Conservation (phyloP, 2,329 filamentous ascomycete species). For the Ceratocystis lukuohia region DNA sequence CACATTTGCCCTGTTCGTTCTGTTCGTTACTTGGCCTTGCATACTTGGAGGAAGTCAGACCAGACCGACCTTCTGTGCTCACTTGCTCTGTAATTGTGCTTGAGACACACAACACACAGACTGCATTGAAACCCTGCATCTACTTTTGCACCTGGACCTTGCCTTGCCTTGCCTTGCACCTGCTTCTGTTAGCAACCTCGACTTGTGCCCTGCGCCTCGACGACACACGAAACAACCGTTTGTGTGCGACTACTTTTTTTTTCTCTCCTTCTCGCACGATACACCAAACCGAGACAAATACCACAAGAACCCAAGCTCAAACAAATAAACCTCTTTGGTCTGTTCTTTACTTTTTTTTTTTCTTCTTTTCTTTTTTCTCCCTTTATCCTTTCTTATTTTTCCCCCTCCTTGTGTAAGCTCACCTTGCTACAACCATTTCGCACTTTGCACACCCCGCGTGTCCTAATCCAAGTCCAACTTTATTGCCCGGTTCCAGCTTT, state of each 20-base stretch:
- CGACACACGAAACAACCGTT: slow-evolving; percentile 7
- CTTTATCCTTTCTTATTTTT: slow-evolving; percentile 6
- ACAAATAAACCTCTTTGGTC: slow-evolving; percentile 5
- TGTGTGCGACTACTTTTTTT: slow-evolving; percentile 10
- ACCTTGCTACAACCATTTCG: background rate
- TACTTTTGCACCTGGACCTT: slow-evolving; percentile 9
- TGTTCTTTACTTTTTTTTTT: slow-evolving; percentile 4
- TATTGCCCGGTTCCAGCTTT: slow-evolving; percentile 7
- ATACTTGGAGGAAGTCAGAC: background rate
- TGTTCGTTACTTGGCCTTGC: background rate
- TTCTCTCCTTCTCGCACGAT: slow-evolving; percentile 6
- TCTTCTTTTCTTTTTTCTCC: slow-evolving; percentile 7
- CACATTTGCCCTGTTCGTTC: background rate
- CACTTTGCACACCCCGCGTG: slow-evolving; percentile 14
- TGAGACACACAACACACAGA: slow-evolving; percentile 6
- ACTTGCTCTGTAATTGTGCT: slow-evolving; percentile 6
- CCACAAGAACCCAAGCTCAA: background rate
- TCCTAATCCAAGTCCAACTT: slow-evolving; percentile 12
- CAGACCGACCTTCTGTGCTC: background rate
- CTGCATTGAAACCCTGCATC: slow-evolving; percentile 6
- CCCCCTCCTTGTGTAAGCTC: slow-evolving; percentile 9
- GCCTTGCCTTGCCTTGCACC: slow-evolving; percentile 7
- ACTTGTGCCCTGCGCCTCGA: slow-evolving; percentile 6
- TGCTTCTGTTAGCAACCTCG: slow-evolving; percentile 8
- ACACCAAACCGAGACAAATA: slow-evolving; percentile 7